phyloP scores from a whole-genome alignment of 495 filamentous ascomycete genomes.

The Penicillium manginii region DNA sequence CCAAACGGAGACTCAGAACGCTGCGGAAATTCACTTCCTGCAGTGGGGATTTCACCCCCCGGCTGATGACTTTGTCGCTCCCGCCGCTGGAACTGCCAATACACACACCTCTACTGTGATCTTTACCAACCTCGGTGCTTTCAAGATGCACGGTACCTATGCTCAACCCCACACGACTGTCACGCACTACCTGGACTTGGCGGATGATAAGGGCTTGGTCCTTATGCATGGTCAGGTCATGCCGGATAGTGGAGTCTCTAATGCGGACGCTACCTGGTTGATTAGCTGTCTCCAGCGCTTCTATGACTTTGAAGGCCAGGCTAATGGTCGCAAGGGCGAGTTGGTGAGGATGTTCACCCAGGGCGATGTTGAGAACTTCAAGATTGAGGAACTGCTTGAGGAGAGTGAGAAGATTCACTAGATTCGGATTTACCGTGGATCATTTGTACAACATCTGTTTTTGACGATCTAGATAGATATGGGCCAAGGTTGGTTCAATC shows the following conservation, averaged over 20 bases:
- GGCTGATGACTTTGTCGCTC: slow-evolving; percentile 70
- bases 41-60: slow-evolving; percentile 81
- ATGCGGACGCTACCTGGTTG: slow-evolving; percentile 82
- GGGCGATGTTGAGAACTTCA: slow-evolving; percentile 74
- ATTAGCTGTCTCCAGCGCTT: slow-evolving; percentile 96
- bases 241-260: slow-evolving; percentile 73
- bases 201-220: slow-evolving; percentile 71
- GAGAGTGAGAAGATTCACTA: slow-evolving; percentile 73
- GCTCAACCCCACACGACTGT: slow-evolving; percentile 90
- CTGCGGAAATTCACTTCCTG: slow-evolving; percentile 54
- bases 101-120: slow-evolving; percentile 76
- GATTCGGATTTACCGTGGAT: slow-evolving; percentile 29
- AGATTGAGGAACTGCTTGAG: slow-evolving; percentile 79
- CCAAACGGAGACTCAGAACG: slow-evolving; percentile 13
- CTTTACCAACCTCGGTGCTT: slow-evolving; percentile 91
- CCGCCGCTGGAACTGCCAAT: slow-evolving; percentile 36
- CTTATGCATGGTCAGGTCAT: slow-evolving; percentile 82
- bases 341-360: slow-evolving; percentile 80
- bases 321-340: slow-evolving; percentile 55
- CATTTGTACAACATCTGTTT: slow-evolving; percentile 14
- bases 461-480: slow-evolving; percentile 1
- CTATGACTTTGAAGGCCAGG: slow-evolving; percentile 69
- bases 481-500: neutral
- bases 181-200: slow-evolving; percentile 85
- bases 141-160: slow-evolving; percentile 86